Base-by-base conservation (phyloP, 228 moss, liverwort and hornwort species). In the Sphagnum fallax region DNA sequence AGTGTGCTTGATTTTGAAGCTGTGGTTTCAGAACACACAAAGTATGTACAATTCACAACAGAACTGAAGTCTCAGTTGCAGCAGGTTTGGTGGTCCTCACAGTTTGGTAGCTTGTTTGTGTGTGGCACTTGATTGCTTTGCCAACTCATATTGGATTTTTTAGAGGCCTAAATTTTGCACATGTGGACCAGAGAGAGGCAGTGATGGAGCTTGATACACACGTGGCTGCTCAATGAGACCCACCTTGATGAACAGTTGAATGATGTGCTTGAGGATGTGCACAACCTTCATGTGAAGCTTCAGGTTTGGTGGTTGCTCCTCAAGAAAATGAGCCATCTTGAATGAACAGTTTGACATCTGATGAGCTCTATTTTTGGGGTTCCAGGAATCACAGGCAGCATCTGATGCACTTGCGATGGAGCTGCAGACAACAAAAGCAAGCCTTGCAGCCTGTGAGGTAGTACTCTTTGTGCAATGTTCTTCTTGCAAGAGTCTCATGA, bases 361-460 rank as follows among this genome's bases (percentile, higher is more conserved):
- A 65, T 49, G 47, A 9, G 18, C 14, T 68, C 51, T 69, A 70
- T 73, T 63, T 8, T 68, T 84, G 80, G 80, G 84, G 75, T 77
- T 70, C 48, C 76, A 63, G 63, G 86, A 67, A 66, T 76, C 65
- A 47, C n/a, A 87, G 70, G 74, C 79, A 73, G 86, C 80, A 64
- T 82, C 83, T 73, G 83, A 82, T 69, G 57, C 74, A 74, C 69
- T 89, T 69, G 84, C 80, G 15, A 71, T 67, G 66, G 67, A 65
- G 6, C 75, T 84, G 69, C 72, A 76, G 53, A 65, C 64, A 71
- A 77, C 74, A 14, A 88, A 88, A 70, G 80, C 75, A 53, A 69
- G 73, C 67, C 77, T 82, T 73, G 77, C 68, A 75, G 60, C 73
- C 71, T 78, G 78, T 58, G 84, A 90, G 90, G 89, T 91, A 75